Evolutionary conservation across 257 asterid species (phyloP).

Genomic region (Thymus mandschuricus): DNA sequence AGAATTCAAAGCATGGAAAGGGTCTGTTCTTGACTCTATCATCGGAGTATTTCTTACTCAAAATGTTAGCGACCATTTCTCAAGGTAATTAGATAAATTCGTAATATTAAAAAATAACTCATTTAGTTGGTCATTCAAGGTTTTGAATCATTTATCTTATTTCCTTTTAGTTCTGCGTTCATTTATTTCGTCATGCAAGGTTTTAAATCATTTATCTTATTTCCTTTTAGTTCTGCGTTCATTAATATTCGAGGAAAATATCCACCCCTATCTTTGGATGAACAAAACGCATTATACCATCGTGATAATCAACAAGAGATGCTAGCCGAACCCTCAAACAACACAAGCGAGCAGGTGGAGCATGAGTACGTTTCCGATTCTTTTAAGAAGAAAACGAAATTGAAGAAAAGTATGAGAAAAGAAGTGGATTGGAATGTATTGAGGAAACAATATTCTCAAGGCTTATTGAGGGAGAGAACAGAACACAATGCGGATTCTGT

Average conservation of each 20-base stretch:
- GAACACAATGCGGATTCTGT: slow-evolving; percentile 40
- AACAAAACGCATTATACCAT: not conserved
- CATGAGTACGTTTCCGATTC: too few species aligned
- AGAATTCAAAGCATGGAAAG: slow-evolving; percentile 57
- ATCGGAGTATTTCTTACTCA: slow-evolving; percentile 69
- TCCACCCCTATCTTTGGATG: slow-evolving; percentile 33
- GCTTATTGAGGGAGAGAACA: slow-evolving; percentile 14
- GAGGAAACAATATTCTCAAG: slow-evolving; percentile 34
- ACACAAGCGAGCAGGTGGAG: too few species aligned
- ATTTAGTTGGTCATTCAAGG: not conserved
- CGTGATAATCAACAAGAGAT: not conserved
- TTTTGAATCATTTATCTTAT: not conserved
- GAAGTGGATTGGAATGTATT: slow-evolving; percentile 51
- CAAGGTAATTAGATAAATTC: slow-evolving; percentile 46
- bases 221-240: slow-evolving; percentile 53
- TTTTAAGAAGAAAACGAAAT: not conserved
- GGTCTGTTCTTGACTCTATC: slow-evolving; percentile 60
- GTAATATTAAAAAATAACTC: too few species aligned
- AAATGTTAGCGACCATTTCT: slow-evolving; percentile 53
- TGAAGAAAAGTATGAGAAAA: not conserved
- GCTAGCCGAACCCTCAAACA: too few species aligned
- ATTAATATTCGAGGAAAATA: slow-evolving; percentile 52
- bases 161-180: slow-evolving; percentile 50
- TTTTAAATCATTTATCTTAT: not conserved
- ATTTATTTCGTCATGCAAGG: not conserved